A percentile compares a stretch with the other conserved stretches of the same genome.
Conservation (phyloP, 768 basidiomycete species). For the Austroboletus eburneus region DNA sequence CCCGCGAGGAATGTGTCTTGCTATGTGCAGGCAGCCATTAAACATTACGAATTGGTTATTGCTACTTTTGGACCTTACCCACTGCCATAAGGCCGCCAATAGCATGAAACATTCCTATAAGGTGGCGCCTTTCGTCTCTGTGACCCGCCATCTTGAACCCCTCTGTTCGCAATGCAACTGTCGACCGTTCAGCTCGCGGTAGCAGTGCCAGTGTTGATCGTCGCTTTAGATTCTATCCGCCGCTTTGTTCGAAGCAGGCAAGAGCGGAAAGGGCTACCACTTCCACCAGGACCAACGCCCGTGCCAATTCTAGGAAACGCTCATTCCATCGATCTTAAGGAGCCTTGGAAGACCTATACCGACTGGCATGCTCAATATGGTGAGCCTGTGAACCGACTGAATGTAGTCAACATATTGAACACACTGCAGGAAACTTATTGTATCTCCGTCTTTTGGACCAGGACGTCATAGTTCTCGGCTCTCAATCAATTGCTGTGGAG, state of each 20-base stretch:
- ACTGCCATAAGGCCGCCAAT: no score
- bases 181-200: background rate
- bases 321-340: background rate
- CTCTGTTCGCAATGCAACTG: background rate
- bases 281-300: constrained; percentile 4
- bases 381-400: background rate
- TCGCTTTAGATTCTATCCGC: background rate
- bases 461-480: constrained; percentile 42
- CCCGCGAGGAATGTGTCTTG: no score
- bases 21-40: no score
- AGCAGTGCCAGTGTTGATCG: background rate
- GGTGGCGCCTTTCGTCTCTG: no score
- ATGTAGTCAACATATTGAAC: background rate
- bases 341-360: constrained; percentile 9
- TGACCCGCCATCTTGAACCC: no score
- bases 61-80: no score
- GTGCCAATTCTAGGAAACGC: constrained; percentile 8
- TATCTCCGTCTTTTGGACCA: constrained; percentile 44
- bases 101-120: no score
- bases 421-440: constrained; percentile 36
- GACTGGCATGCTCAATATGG: constrained; percentile 8
- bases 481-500: constrained; percentile 37
- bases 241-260: background rate
- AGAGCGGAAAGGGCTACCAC: constrained; percentile 1
- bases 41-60: no score